These are phyloP conservation scores for Suillus weaverae DNA, from an alignment of 768 basidiomycete genomes.

Conservation along the genomic window DNA sequence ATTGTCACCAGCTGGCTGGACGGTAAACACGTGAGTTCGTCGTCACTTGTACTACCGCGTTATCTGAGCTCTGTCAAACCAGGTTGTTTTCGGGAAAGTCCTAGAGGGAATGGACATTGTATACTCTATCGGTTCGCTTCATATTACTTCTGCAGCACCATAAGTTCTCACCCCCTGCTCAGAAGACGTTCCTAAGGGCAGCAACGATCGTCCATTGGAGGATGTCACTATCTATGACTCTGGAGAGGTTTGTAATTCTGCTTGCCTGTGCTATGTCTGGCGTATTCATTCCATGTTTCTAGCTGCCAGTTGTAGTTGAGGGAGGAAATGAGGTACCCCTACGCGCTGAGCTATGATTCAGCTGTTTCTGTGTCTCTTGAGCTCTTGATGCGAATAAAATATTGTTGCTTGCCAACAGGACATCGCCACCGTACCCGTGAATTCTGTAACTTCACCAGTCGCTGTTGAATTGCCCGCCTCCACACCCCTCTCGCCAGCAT, in stretches of 20 bases:
- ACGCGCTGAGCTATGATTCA: constrained; percentile 87
- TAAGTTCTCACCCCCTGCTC: constrained; percentile 17
- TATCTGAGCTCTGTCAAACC: constrained; percentile 15
- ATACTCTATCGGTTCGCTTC: constrained; percentile 60
- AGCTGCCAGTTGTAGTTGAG: constrained; percentile 58
- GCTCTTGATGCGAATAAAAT: constrained; percentile 51
- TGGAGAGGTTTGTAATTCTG: constrained; percentile 69
- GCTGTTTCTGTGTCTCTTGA: constrained; percentile 36
- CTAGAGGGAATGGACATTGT: constrained; percentile 92
- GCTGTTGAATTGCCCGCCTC: constrained; percentile 14
- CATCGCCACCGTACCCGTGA: constrained; percentile 22
- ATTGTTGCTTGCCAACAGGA: constrained; percentile 53
- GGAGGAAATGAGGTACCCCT: constrained; percentile 90
- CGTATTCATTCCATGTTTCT: constrained; percentile 7
- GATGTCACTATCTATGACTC: constrained; percentile 81
- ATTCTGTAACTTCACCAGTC: constrained; percentile 16
- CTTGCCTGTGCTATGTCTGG: constrained; percentile 12
- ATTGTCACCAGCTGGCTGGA: constrained; percentile 87
- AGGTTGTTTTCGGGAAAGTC: constrained; percentile 94
- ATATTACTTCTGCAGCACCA: background rate
- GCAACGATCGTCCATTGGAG: constrained; percentile 69
- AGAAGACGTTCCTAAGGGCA: constrained; percentile 76
- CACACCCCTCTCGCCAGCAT: constrained; percentile 12
- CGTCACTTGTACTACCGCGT: background rate
- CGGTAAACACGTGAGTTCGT: constrained; percentile 69